A percentile compares a stretch with the other conserved stretches of the same genome.
These are phyloP conservation scores for Gracilaria gracilis DNA, from an alignment of 23 red algal genomes.

Conservation along the genomic window DNA sequence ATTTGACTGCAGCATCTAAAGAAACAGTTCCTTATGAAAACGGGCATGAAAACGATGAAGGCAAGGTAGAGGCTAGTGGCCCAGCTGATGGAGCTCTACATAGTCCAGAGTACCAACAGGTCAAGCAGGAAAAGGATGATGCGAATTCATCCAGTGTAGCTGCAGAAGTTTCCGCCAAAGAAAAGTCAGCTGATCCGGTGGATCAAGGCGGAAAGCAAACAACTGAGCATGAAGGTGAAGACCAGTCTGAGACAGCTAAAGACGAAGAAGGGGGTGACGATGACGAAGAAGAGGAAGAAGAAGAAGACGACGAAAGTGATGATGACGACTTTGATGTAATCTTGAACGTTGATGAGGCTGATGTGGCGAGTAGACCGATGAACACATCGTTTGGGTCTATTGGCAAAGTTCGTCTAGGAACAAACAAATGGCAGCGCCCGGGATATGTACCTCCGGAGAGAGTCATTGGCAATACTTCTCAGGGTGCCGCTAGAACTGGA, in stretches of 20 bases:
- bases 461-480: slow-evolving; percentile 32
- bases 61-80: neutral
- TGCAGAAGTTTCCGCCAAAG: neutral
- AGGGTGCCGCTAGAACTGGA: slow-evolving; percentile 52
- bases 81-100: neutral
- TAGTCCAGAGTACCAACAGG: neutral
- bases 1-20: neutral
- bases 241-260: neutral
- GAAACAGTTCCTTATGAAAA: neutral
- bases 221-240: neutral
- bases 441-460: slow-evolving; percentile 67
- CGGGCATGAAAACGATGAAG: neutral
- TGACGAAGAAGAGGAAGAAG: neutral
- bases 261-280: slow-evolving; percentile 17
- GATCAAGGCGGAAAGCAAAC: neutral
- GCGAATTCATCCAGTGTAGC: neutral
- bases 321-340: slow-evolving; percentile 74
- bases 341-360: slow-evolving; percentile 51
- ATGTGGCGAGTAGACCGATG: slow-evolving; percentile 19
- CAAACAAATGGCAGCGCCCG: slow-evolving; percentile 72
- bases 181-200: neutral
- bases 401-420: slow-evolving; percentile 49
- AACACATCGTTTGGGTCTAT: slow-evolving; percentile 27
- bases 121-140: neutral
- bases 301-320: slow-evolving; percentile 56